These are phyloP conservation scores for Beauveria scarabaeidicola DNA, from an alignment of 2,329 filamentous ascomycete species.

Conservation along the genomic window DNA sequence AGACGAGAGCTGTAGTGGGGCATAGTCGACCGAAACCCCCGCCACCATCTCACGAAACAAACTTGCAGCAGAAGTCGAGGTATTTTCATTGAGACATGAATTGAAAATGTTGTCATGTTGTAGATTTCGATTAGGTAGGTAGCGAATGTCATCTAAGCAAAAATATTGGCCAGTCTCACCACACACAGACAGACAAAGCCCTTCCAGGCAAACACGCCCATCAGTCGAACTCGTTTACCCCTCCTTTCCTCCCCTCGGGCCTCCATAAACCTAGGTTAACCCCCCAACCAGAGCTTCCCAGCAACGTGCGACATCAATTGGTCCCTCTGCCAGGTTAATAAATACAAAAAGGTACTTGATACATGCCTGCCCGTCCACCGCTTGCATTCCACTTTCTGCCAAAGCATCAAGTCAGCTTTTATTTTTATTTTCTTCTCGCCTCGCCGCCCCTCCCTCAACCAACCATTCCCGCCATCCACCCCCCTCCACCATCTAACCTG, in stretches of 20 bases:
- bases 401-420: background rate
- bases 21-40: constrained; percentile 2
- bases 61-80: background rate
- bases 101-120: too few species aligned
- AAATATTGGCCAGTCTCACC: background rate
- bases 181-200: background rate
- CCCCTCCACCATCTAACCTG: background rate
- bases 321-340: background rate
- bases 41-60: constrained; percentile 7
- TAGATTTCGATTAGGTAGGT: too few species aligned
- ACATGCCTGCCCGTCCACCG: constrained; percentile 1
- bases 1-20: background rate
- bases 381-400: constrained; percentile 3
- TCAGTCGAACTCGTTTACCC: background rate
- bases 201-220: too few species aligned
- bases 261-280: too few species aligned
- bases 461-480: constrained; percentile 3
- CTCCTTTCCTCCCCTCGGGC: background rate
- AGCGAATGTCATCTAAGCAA: too few species aligned
- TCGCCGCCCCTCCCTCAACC: constrained; percentile 9
- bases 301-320: constrained; percentile 9
- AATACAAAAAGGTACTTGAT: too few species aligned
- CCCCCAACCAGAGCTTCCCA: background rate
- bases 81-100: background rate
- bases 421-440: background rate